Evolutionary conservation across 495 filamentous ascomycete species (phyloP).

Genomic region (Penicillium longicatenatum): DNA sequence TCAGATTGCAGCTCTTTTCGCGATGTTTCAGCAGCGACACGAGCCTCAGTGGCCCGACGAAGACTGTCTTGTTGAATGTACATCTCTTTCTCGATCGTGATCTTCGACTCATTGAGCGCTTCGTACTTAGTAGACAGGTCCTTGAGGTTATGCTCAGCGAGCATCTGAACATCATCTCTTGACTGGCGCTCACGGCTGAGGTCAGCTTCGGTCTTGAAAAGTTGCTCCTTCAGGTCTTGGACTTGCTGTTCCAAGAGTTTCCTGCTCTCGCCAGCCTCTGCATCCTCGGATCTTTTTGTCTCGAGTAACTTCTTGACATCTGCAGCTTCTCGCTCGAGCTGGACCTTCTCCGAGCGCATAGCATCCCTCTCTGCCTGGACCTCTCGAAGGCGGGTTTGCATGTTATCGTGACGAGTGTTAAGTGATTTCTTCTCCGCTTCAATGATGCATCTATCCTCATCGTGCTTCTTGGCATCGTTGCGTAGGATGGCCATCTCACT

Average conservation of each 20-base stretch:
- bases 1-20: constrained; percentile 88
- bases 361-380: constrained; percentile 86
- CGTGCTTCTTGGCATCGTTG: constrained; percentile 75
- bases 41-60: constrained; percentile 81
- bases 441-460: constrained; percentile 72
- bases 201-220: constrained; percentile 84
- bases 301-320: constrained; percentile 87
- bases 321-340: constrained; percentile 83
- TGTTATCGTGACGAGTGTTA: constrained; percentile 73
- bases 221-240: constrained; percentile 78
- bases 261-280: constrained; percentile 79
- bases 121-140: constrained; percentile 83
- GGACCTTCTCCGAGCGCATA: constrained; percentile 77
- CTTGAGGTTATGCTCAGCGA: constrained; percentile 84
- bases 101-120: constrained; percentile 90
- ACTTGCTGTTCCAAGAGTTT: constrained; percentile 87
- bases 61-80: constrained; percentile 96
- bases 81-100: constrained; percentile 97
- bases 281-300: constrained; percentile 85
- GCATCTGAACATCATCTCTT: constrained; percentile 91
- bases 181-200: constrained; percentile 91
- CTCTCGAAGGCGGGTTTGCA: constrained; percentile 75
- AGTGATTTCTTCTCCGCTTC: constrained; percentile 75
- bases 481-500: constrained; percentile 86
- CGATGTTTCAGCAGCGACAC: constrained; percentile 75